Conservation (phyloP, 164 flowering plant species). For the Berberis vulgaris region DNA sequence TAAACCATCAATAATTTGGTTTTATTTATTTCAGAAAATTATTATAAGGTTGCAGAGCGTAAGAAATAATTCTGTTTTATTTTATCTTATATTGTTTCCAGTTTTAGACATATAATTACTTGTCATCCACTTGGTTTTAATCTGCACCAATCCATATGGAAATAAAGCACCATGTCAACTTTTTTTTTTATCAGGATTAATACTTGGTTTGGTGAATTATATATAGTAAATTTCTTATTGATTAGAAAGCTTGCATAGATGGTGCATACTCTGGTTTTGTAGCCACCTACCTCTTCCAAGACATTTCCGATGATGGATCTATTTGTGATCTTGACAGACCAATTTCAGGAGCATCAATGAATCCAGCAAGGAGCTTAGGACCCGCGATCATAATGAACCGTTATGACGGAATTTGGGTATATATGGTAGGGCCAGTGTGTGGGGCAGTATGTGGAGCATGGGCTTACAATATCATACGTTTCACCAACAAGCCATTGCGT, state of each 20-base stretch:
- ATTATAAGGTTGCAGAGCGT: not conserved
- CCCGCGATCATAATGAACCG: conserved; percentile 60
- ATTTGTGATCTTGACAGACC: conserved; percentile 35
- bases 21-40: not conserved
- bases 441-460: conserved; percentile 73
- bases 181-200: too few relatives aligned
- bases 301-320: not conserved
- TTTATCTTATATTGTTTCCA: not conserved
- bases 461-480: conserved; percentile 72
- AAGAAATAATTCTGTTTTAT: not conserved
- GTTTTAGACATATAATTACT: not conserved
- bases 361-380: conserved; percentile 93
- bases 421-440: conserved; percentile 44
- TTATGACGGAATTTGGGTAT: conserved; percentile 62
- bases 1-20: not conserved
- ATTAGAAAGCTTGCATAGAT: too few relatives aligned
- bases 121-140: too few relatives aligned
- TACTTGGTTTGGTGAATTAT: too few relatives aligned
- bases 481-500: conserved; percentile 70
- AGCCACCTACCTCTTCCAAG: too few relatives aligned
- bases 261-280: too few relatives aligned
- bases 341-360: conserved; percentile 93
- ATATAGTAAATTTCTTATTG: too few relatives aligned
- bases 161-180: too few relatives aligned
- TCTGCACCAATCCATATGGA: too few relatives aligned